Percentiles rank a stretch among this genome's conserved stretches.
These are phyloP conservation scores for Tolypocladium album DNA, from an alignment of 2,329 filamentous ascomycete genomes.

Conservation along the genomic window DNA sequence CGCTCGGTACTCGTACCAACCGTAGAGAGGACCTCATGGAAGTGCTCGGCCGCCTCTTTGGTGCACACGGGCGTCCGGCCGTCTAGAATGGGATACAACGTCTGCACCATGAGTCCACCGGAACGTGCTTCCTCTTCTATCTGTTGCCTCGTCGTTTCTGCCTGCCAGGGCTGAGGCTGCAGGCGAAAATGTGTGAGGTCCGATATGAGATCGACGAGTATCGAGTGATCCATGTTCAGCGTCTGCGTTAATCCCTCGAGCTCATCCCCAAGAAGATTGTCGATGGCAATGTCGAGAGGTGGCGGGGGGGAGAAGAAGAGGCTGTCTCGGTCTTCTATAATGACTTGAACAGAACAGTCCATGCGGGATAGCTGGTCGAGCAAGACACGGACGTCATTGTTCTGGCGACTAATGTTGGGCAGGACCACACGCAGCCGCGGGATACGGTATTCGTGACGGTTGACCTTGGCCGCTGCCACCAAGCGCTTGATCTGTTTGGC, in stretches of 20 bases:
- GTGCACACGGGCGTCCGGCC: constrained; percentile 25
- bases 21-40: constrained; percentile 22
- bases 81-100: constrained; percentile 22
- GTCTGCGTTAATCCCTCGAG: constrained; percentile 21
- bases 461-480: constrained; percentile 22
- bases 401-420: constrained; percentile 18
- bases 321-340: constrained; percentile 18
- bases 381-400: constrained; percentile 19
- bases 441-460: constrained; percentile 24
- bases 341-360: constrained; percentile 19
- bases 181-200: constrained; percentile 26
- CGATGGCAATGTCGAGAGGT: constrained; percentile 14
- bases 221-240: constrained; percentile 29
- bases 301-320: constrained; percentile 15
- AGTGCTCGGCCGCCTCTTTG: constrained; percentile 25
- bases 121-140: constrained; percentile 22
- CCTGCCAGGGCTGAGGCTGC: constrained; percentile 21
- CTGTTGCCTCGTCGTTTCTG: constrained; percentile 17
- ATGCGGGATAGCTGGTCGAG: constrained; percentile 18
- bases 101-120: constrained; percentile 21
- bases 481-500: constrained; percentile 21
- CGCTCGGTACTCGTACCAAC: constrained; percentile 26
- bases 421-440: constrained; percentile 25
- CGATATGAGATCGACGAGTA: constrained; percentile 28
- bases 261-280: constrained; percentile 19